Evolutionary conservation across 345 rosid species (phyloP), one percentile per base, ranked within the genome.

Genomic region (Trapa bicornis): DNA sequence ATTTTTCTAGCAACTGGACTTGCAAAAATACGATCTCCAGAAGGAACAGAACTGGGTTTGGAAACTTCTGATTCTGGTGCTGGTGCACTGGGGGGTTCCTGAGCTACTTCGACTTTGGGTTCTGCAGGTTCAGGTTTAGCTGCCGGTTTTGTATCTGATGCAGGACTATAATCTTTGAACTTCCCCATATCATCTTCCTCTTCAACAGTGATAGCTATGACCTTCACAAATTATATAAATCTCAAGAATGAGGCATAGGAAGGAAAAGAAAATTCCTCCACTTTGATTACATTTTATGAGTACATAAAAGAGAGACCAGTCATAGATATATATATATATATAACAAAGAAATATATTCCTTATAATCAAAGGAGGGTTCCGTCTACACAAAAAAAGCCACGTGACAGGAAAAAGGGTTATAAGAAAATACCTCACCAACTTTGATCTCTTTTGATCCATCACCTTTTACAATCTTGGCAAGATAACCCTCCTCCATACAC

Each of bases 401-500:
- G 29, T 65, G 36, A 54, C 36, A 12, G 63, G 43, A 33, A 45
- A 14, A 39, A 38, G 39, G 35, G 72, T 64, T 54, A 12, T 67
- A 63, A 65, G 42, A 56, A 69, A 70, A 61, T 86, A 93, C 97
- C 96, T 94, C 96, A 9, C 97, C 96, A 71, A 94, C 96, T 87
- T 94, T 77, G 73, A 94, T 89, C 79, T 84, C 96, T 77, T 87
- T 91, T 48, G 95, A 67, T n/a, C 96, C 99, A 32, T 91, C 99
- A 57, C 80, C 89, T 72, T 86, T 82, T 71, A 91, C 41, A 74
- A 94, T 94, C 86, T 87, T 94, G 68, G 97, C 97, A 65, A 94
- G 97, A 71, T 75, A 94, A 56, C 98, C 98, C 71, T 93, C 98
- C 75, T 93, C 98, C 98, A 93, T 93, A 80, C 97, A 87, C 80